Evolutionary conservation across 805 yeast species (phyloP).

Genomic region (Candida tallmaniae): DNA sequence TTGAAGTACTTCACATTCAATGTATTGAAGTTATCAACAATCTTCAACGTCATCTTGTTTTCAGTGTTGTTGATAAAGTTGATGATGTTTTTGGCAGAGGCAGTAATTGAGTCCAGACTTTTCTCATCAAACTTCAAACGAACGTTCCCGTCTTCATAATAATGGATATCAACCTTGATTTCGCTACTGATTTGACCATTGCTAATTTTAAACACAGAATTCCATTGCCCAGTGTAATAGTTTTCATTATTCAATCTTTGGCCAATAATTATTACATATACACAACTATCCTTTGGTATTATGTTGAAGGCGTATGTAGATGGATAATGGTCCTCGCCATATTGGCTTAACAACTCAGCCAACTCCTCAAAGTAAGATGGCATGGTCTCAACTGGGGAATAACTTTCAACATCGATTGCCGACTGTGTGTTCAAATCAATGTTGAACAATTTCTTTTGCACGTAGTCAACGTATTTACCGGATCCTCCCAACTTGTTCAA

Average conservation of each 20-base stretch:
- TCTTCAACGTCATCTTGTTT: constrained; percentile 50
- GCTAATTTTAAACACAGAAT: constrained; percentile 53
- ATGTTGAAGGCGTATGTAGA: constrained; percentile 44
- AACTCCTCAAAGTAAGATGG: constrained; percentile 27
- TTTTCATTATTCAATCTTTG: constrained; percentile 69
- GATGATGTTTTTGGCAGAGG: constrained; percentile 29
- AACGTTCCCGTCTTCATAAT: constrained; percentile 95
- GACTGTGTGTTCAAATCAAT: constrained; percentile 50
- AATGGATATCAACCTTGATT: constrained; percentile 74
- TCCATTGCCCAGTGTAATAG: constrained; percentile 90
- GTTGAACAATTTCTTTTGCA: constrained; percentile 45
- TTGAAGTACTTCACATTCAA: constrained; percentile 82
- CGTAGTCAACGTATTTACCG: constrained; percentile 52
- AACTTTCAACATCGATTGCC: constrained; percentile 44
- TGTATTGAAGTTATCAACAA: constrained; percentile 60
- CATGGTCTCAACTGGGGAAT: constrained; percentile 18
- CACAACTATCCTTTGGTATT: constrained; percentile 29
- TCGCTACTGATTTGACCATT: constrained; percentile 43
- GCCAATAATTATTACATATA: constrained; percentile 60
- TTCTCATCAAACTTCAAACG: constrained; percentile 50
- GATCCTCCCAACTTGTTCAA: constrained; percentile 27
- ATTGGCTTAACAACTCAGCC: constrained; percentile 36
- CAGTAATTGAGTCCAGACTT: constrained; percentile 21
- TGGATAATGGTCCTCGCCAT: constrained; percentile 66
- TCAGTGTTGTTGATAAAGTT: constrained; percentile 54